A percentile compares a stretch with the other conserved stretches of the same genome.
Evolutionary conservation across 2,329 filamentous ascomycete genomes (phyloP).

Genomic region (Beauveria rudraprayagi): DNA sequence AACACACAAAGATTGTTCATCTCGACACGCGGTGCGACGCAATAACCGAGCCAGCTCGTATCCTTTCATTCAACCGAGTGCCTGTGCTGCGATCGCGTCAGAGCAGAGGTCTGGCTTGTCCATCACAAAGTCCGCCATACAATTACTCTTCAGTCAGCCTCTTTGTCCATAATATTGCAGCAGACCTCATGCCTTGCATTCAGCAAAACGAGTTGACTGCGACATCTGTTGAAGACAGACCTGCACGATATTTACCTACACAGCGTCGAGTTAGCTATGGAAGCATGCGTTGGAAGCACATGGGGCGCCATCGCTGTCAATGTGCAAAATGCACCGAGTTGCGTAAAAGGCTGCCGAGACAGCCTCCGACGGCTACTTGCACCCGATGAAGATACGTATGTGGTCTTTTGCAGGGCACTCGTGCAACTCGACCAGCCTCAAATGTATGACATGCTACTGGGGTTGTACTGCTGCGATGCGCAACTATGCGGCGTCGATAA

Average conservation of each 20-base stretch:
- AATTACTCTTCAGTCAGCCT: not conserved
- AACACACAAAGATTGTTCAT: not conserved
- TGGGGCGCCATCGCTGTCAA: conserved; percentile 10
- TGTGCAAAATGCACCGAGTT: conserved; percentile 6
- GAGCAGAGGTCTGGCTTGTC: not conserved
- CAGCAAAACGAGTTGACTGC: not conserved
- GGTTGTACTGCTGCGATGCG: conserved; percentile 45
- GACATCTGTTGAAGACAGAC: conserved; percentile 4
- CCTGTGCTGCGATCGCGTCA: not conserved
- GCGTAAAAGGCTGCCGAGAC: conserved; percentile 10
- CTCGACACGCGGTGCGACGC: conserved; percentile 3
- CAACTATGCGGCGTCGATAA: conserved; percentile 40
- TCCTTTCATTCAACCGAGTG: not conserved
- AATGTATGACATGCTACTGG: conserved; percentile 28
- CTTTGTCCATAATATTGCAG: not conserved
- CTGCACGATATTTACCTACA: not conserved
- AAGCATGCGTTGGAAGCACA: conserved; percentile 7
- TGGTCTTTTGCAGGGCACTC: conserved; percentile 24
- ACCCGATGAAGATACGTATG: conserved; percentile 21
- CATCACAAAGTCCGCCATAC: not conserved
- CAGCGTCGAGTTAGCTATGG: conserved; percentile 1
- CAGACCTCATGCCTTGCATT: conserved; percentile 5
- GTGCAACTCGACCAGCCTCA: conserved; percentile 19
- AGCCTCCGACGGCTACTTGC: conserved; percentile 7
- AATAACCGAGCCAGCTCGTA: conserved; percentile 9